Evolutionary conservation across 192 early-diverging fungal genomes (phyloP), one percentile per base, ranked within the genome.

Genomic region (Paraglomus occultum): DNA sequence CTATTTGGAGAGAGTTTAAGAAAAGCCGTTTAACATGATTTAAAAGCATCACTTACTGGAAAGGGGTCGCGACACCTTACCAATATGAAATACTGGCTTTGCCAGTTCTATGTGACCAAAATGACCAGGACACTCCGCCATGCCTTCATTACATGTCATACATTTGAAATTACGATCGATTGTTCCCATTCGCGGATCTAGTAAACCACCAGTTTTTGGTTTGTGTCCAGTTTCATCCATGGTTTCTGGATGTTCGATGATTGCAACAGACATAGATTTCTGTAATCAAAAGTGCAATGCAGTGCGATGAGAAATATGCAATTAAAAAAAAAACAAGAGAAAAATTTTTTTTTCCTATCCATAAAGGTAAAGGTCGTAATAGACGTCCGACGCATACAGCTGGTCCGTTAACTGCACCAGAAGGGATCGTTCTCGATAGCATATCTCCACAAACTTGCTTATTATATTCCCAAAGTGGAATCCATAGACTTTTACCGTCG

Each of bases 151-250:
- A 79, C 97, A 99, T 8, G 97, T 98, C 67, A 91, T 89, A 76
- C 97, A 99, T 80, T 93, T 95, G 85, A 94, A 95, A 74, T 95
- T 95, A 66, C 94, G 89, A 77, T 99, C 95, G 70, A 96, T 94
- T 14, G 97, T 98, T 42, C 97, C 97, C 91, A 99, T 89, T 40
- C 95, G 86, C 51, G 94, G 88, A 77, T 99, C 97, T 38, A 95
- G 76, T 47, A 98, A 79, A 59, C 97, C 97, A 23, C 92, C 91
- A 14, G 80, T 77, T 80, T 92, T 94, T 60, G 94, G 93, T 64
- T 90, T 87, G 63, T 88, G 85, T 43, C 89, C 90, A 64, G 84
- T 87, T 68, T 96, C 95, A 67, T 94, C 92, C 64, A 88, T 87
- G 54, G 90, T 80, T 73, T 99, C 97, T 42, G 92, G 88, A 72